Evolutionary conservation across 768 basidiomycete genomes (phyloP).

Genomic region (Phaeolepiota aurea): DNA sequence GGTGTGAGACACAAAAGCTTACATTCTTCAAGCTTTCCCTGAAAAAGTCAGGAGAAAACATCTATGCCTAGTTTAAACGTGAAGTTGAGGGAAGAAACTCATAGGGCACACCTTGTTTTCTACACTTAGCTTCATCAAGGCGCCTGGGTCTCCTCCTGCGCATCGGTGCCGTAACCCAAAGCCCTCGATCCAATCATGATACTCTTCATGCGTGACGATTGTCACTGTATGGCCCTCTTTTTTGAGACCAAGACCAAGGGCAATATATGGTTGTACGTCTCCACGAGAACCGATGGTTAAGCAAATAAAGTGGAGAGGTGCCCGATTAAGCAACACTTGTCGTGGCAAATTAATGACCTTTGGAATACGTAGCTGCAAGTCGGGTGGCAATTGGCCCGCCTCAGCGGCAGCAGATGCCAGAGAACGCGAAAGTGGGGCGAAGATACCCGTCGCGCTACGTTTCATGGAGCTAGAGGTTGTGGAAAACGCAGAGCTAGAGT

Average conservation of each 20-base stretch:
- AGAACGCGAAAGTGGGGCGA: conserved; percentile 36
- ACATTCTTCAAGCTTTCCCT: conserved; percentile 50
- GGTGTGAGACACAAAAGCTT: conserved; percentile 12
- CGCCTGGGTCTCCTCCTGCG: conserved; percentile 63
- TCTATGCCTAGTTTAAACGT: conserved; percentile 23
- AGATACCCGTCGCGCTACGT: conserved; percentile 25
- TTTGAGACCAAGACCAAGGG: conserved; percentile 39
- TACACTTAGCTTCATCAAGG: conserved; percentile 55
- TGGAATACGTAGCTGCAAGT: conserved; percentile 25
- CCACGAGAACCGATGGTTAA: conserved; percentile 61
- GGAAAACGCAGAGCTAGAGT: conserved; percentile 1
- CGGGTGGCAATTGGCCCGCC: conserved; percentile 17
- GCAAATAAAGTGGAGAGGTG: conserved; percentile 47
- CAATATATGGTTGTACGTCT: conserved; percentile 58
- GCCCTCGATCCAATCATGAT: conserved; percentile 44
- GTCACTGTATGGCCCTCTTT: conserved; percentile 44
- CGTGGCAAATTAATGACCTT: conserved; percentile 41
- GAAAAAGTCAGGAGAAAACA: conserved; percentile 71
- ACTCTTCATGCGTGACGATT: conserved; percentile 53
- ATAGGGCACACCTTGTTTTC: conserved; percentile 23
- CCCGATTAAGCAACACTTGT: conserved; percentile 18
- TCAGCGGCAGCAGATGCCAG: conserved; percentile 23
- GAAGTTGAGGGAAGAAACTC: neutral
- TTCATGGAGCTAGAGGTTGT: conserved; percentile 5
- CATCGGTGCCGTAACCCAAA: conserved; percentile 53